Percentiles rank a stretch among this genome's conserved stretches.
phyloP scores from a whole-genome alignment of 2,329 filamentous ascomycete genomes.

The Tolypocladium amazonense region DNA sequence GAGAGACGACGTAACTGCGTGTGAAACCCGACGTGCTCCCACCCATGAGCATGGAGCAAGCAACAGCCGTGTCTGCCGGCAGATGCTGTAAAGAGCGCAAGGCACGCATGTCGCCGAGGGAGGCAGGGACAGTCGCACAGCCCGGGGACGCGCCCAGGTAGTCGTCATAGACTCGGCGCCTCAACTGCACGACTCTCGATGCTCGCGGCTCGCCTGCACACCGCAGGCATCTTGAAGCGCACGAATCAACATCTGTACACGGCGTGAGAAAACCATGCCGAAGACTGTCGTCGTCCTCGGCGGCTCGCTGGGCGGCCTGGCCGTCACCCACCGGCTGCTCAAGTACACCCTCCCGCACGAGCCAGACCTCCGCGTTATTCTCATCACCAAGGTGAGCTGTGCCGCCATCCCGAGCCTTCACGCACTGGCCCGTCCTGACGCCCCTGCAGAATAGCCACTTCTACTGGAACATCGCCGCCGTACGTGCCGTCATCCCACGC shows the following conservation, averaged over 20 bases:
- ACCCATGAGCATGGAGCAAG: not conserved
- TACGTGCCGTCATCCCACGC: conserved; percentile 43
- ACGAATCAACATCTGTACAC: not conserved
- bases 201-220: not conserved
- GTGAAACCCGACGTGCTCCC: not conserved
- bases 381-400: conserved; percentile 40
- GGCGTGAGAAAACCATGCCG: conserved; percentile 22
- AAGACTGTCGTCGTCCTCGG: conserved; percentile 45
- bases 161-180: not conserved
- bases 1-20: not conserved
- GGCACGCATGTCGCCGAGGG: not conserved
- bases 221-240: not conserved
- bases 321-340: conserved; percentile 42
- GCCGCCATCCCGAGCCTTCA: not conserved
- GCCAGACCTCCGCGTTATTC: conserved; percentile 40
- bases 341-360: conserved; percentile 35
- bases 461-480: conserved; percentile 47
- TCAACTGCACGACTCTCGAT: not conserved
- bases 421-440: not conserved
- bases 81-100: not conserved
- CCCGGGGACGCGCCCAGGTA: not conserved
- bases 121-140: not conserved
- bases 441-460: conserved; percentile 40
- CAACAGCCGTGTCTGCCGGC: not conserved
- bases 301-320: conserved; percentile 41